Evolutionary conservation across 164 flowering plant species (phyloP).

Genomic region (Stephania cephalantha): DNA sequence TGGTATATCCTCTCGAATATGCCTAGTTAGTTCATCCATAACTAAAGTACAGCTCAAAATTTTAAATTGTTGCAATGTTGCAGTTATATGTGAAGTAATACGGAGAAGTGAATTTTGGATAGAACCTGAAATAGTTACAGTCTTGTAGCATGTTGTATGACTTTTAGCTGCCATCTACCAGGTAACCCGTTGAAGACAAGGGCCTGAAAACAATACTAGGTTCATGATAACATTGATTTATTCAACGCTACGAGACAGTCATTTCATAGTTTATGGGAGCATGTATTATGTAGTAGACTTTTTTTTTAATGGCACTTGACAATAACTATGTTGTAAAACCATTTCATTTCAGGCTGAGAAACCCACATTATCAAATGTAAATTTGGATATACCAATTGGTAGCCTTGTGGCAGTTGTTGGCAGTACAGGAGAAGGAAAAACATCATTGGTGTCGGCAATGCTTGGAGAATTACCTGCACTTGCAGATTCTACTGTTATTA

Average conservation of each 20-base stretch:
- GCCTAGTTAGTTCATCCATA: too few relatives aligned
- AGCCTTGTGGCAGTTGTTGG: constrained; percentile 95
- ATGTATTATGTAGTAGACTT: neutral
- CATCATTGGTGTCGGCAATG: constrained; percentile 97
- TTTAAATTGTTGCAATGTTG: too few relatives aligned
- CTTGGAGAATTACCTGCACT: constrained; percentile 88
- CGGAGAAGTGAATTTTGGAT: too few relatives aligned
- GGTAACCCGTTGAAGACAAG: too few relatives aligned
- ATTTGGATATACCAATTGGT: constrained; percentile 84
- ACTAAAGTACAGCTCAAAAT: too few relatives aligned
- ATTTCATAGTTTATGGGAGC: neutral
- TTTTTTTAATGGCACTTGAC: constrained; percentile 1
- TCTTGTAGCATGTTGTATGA: too few relatives aligned
- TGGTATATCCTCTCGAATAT: too few relatives aligned
- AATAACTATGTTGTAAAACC: neutral
- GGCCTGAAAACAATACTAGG: too few relatives aligned
- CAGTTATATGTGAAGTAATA: too few relatives aligned
- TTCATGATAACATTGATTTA: too few relatives aligned
- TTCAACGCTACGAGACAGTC: neutral
- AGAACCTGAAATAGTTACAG: too few relatives aligned
- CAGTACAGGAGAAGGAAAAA: constrained; percentile 97
- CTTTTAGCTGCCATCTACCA: too few relatives aligned
- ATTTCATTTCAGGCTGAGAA: constrained; percentile 55
- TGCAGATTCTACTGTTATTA: constrained; percentile 49
- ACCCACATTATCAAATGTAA: constrained; percentile 75